Evolutionary conservation across 495 filamentous ascomycete genomes (phyloP), one percentile per base, ranked within the genome.

Genomic region (Annulohypoxylon bovei): DNA sequence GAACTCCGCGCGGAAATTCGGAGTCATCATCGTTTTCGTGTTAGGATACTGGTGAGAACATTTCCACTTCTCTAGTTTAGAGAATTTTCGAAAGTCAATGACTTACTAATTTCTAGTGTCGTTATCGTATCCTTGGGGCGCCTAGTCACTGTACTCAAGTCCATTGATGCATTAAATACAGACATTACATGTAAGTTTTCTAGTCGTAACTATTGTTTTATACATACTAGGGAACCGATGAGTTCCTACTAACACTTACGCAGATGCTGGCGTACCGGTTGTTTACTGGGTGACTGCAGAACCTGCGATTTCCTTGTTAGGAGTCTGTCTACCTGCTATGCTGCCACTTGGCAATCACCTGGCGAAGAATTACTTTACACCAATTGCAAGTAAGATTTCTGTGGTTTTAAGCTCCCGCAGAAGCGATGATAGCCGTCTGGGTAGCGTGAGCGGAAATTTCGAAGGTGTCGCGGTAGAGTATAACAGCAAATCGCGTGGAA

Each of bases 11-110:
- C 39, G 39, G 1, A 42, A 42, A 18, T 0, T 42, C n/a, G 9
- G 4, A 42, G n/a, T 42, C 39, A n/a, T 53, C 7, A 65, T 75
- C 16, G 75, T 81, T 6, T 80, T 79, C 46, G 9, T 81, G 5
- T 61, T 82, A 0, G 79, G 79, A 5, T 76, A 74, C 46, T 75
- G 77, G 79, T 79, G 73, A 40, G 78, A 62, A 3, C 3, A n/a
- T 32, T 53, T 25, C n/a, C n/a, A n/a, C n/a, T n/a, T n/a, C n/a
- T n/a, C n/a, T n/a, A n/a, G n/a, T n/a, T n/a, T n/a, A n/a, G n/a
- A n/a, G n/a, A n/a, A n/a, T n/a, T n/a, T n/a, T n/a, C n/a, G n/a
- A n/a, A n/a, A n/a, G 4, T 5, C 39, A 42, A 42, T 40, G 12
- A 57, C 28, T 18, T 23, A 39, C 20, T 14, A 37, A 16, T 20